These are phyloP conservation scores for Tetraselmis chui DNA, from an alignment of 139 green algal genomes.

Conservation along the genomic window DNA sequence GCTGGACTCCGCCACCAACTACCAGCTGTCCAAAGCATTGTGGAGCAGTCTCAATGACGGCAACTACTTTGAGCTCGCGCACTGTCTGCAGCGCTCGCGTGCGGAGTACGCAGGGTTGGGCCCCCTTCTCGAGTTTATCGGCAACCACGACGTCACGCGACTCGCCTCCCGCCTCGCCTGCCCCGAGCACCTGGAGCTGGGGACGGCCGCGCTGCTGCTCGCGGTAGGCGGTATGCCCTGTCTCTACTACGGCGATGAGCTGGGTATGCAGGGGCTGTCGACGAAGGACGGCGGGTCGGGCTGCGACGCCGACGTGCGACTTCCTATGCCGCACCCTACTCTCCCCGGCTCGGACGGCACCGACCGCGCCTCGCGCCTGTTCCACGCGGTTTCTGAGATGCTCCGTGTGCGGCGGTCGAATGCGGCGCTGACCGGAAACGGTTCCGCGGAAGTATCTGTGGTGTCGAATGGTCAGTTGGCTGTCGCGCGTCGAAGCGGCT, in stretches of 20 bases:
- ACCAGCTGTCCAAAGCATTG: constrained; percentile 29
- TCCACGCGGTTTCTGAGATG: background rate
- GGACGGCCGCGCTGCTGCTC: constrained; percentile 10
- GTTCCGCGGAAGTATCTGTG: background rate
- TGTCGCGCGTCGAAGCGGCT: background rate
- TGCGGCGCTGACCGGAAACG: background rate
- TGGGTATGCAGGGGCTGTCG: constrained; percentile 15
- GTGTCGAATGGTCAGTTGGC: background rate
- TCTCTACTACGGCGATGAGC: constrained; percentile 32
- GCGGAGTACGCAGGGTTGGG: background rate
- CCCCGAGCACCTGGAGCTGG: constrained; percentile 13
- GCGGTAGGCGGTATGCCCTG: constrained; percentile 14
- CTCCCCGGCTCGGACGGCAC: background rate
- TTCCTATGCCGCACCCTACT: too few species aligned
- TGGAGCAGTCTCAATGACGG: constrained; percentile 25
- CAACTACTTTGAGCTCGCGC: constrained; percentile 31
- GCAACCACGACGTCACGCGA: constrained; percentile 27
- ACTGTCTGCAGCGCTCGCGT: constrained; percentile 12
- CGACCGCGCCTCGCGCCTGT: background rate
- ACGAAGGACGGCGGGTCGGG: constrained; percentile 2
- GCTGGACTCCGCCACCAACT: constrained; percentile 24
- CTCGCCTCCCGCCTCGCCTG: constrained; percentile 11
- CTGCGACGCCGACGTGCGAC: constrained; percentile 20
- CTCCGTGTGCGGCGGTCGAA: background rate
- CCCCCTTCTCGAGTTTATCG: background rate